A percentile compares a stretch with the other conserved stretches of the same genome.
Conservation (phyloP, 371 early-diverging fungal genomes). For the Phascolomyces articulosus region DNA sequence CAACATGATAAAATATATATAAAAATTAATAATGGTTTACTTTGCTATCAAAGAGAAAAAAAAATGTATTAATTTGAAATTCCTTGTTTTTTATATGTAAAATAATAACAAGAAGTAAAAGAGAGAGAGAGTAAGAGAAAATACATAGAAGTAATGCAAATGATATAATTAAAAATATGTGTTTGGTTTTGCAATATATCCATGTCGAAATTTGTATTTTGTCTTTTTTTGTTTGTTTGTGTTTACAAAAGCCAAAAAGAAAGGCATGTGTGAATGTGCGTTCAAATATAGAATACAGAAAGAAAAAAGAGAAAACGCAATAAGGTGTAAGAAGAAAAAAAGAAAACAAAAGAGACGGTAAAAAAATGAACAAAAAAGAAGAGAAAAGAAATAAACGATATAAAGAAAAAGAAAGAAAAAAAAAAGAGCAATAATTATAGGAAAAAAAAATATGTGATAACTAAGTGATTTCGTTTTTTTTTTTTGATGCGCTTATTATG, state of each 20-base stretch:
- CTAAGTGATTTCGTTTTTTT: too few relatives aligned
- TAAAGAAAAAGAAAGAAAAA: neutral
- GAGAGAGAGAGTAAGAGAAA: too few relatives aligned
- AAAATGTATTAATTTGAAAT: too few relatives aligned
- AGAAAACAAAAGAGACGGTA: neutral
- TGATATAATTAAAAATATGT: too few relatives aligned
- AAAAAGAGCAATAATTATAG: neutral
- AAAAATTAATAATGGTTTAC: too few relatives aligned
- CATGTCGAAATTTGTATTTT: neutral
- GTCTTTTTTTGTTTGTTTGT: neutral
- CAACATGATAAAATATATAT: too few relatives aligned
- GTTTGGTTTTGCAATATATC: too few relatives aligned
- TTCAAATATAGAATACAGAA: conserved; percentile 1
- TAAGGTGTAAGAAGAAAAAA: conserved; percentile 1
- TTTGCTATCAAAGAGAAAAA: too few relatives aligned
- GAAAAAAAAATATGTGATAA: too few relatives aligned
- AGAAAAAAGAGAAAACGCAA: neutral
- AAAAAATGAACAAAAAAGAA: conserved; percentile 8
- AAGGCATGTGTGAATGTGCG: neutral
- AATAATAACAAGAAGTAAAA: too few relatives aligned
- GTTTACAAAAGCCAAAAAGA: neutral
- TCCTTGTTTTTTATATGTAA: too few relatives aligned
- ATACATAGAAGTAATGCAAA: too few relatives aligned
- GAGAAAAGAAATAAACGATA: conserved; percentile 1
- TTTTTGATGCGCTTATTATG: conserved; percentile 2